Conservation (phyloP, 1,139 yeast species). For the Suhomyces yuchorum region DNA sequence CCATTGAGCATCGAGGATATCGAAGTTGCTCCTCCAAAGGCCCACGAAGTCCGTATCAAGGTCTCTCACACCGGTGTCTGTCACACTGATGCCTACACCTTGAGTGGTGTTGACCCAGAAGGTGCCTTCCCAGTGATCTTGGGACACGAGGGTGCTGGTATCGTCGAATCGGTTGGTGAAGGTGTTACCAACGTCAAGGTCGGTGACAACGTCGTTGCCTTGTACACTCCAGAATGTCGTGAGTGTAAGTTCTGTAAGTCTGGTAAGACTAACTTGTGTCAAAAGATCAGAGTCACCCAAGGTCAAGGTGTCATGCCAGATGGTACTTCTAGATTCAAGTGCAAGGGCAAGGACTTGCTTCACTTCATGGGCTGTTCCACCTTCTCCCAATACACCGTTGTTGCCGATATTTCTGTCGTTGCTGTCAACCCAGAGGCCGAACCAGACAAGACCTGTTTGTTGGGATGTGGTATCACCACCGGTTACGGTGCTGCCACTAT, state of each 20-base stretch:
- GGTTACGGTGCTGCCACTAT: slow-evolving; percentile 97
- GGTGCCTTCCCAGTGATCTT: slow-evolving; percentile 91
- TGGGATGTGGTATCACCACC: slow-evolving; percentile 98
- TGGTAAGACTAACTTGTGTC: slow-evolving; percentile 94
- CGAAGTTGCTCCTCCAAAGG: slow-evolving; percentile 90
- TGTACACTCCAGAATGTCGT: slow-evolving; percentile 94
- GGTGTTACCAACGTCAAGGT: slow-evolving; percentile 83
- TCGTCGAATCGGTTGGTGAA: slow-evolving; percentile 90
- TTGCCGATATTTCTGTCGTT: slow-evolving; percentile 96
- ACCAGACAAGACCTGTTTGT: slow-evolving; percentile 82
- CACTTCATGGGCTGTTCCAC: slow-evolving; percentile 99
- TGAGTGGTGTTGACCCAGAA: slow-evolving; percentile 94
- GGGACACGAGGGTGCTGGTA: slow-evolving; percentile 98
- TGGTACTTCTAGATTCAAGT: slow-evolving; percentile 85
- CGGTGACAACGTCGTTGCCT: slow-evolving; percentile 89
- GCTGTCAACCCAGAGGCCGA: slow-evolving; percentile 86
- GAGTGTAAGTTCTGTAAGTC: slow-evolving; percentile 94
- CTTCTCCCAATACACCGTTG: slow-evolving; percentile 95
- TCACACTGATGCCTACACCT: slow-evolving; percentile 96
- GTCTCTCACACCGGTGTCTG: slow-evolving; percentile 90
- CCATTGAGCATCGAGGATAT: slow-evolving; percentile 84
- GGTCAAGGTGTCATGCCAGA: slow-evolving; percentile 95
- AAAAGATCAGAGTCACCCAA: slow-evolving; percentile 87
- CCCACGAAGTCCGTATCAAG: slow-evolving; percentile 95
- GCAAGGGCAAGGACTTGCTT: slow-evolving; percentile 77